Base-by-base conservation (phyloP, 2,329 filamentous ascomycete species). In the Penicillium italicum region DNA sequence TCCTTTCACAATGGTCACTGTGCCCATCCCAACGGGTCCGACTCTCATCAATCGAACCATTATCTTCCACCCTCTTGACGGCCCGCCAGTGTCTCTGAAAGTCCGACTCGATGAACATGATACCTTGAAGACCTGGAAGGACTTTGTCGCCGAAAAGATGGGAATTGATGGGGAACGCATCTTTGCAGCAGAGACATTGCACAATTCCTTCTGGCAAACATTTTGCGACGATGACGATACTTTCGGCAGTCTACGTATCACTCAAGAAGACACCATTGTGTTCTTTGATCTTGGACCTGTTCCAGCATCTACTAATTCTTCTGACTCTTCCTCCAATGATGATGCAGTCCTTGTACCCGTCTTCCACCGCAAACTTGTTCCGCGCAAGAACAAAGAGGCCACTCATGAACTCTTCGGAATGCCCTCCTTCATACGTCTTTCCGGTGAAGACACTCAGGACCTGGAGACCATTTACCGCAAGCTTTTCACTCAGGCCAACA, bases 1-100 rank as follows among this genome's bases (percentile, higher is more conserved):
- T 71, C 94, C 94, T 0, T 99, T 96, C 79, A 97, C 91, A 73
- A 94, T 95, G 62, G 77, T 99, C 56, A 97, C 94, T 0, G 78
- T 99, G 24, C 94, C 95, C 55, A 78, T 99, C 33, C 94, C 51
- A 30, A 20, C 94, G 0, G 85, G 96, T 52, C 88, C 94, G 71
- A 91, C 88, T 61, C 82, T 90, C 42, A 96, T 91, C 88, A 81
- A 79, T 56, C 87, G 88, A 61, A 80, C 82, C 1, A 78, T 97
- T 63, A 87, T 84, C 53, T 97, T 89, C 70, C 87, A 90, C 57
- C 91, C 92, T 2, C 76, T 94, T 1, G 85, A 87, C 56, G 85
- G 89, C 52, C 76, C 77, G 2, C 89, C 91, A 0, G 80, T 93
- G 49, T 77, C 82, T 40, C 82, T 97, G 34, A 82, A 86, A 43